Conservation (phyloP, 2,329 filamentous ascomycete genomes). For the Xylaria sp. region DNA sequence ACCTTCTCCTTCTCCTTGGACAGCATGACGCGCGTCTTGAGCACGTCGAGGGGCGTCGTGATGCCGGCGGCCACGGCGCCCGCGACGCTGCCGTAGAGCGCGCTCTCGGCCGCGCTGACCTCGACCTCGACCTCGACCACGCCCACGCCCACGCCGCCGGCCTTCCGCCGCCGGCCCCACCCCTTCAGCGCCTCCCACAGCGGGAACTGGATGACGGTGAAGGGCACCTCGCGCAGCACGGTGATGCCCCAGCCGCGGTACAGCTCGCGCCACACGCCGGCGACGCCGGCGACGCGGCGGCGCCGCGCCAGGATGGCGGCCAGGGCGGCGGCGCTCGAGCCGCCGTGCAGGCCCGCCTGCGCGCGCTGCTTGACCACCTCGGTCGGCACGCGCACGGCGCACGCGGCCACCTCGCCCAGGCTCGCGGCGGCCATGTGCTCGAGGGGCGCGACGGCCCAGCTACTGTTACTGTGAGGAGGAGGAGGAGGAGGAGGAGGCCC, state of each 20-base stretch:
- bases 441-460: constrained; percentile 38
- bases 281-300: constrained; percentile 46
- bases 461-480: too few relatives aligned
- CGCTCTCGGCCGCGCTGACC: constrained; percentile 77
- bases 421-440: constrained; percentile 85
- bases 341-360: constrained; percentile 81
- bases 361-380: constrained; percentile 97
- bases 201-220: constrained; percentile 96
- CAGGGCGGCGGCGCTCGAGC: constrained; percentile 68
- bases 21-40: constrained; percentile 97
- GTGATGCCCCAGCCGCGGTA: constrained; percentile 94
- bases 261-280: constrained; percentile 75
- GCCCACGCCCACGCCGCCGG: constrained; percentile 20
- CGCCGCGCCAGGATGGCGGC: constrained; percentile 65
- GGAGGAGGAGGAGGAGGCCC: too few relatives aligned
- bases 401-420: constrained; percentile 88
- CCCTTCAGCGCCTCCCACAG: constrained; percentile 93
- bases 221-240: constrained; percentile 92
- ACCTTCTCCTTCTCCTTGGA: constrained; percentile 68
- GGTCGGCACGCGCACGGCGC: constrained; percentile 88
- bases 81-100: constrained; percentile 78
- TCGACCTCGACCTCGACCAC: constrained; percentile 34
- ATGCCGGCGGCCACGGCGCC: constrained; percentile 84
- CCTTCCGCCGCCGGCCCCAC: constrained; percentile 56
- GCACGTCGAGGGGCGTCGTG: constrained; percentile 91